Percentiles rank a stretch among this genome's conserved stretches.
Evolutionary conservation across 225 moss, liverwort and hornwort genomes (phyloP).

Genomic region (Bryoerythrophyllum caledonicum): DNA sequence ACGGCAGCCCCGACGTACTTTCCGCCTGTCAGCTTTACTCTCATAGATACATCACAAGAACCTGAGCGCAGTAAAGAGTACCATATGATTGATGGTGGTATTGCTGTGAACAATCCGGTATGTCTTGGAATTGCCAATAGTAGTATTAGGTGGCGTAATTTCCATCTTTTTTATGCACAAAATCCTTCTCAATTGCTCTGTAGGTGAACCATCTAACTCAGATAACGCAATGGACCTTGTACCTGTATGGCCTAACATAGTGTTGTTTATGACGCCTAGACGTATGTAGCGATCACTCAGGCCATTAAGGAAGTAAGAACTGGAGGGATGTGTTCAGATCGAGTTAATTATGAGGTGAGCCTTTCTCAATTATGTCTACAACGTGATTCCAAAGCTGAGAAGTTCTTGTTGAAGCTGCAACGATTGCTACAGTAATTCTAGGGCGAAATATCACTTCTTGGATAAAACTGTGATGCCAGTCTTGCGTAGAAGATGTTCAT

Average conservation of each 20-base stretch:
- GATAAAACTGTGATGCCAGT: background rate
- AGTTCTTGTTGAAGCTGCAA: constrained; percentile 3
- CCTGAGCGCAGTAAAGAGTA: constrained; percentile 31
- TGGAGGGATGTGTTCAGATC: constrained; percentile 46
- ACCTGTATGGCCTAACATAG: constrained; percentile 11
- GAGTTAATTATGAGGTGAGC: constrained; percentile 43
- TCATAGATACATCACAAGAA: constrained; percentile 38
- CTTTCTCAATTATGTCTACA: background rate
- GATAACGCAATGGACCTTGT: background rate
- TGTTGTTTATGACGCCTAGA: constrained; percentile 28
- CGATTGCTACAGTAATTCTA: no score
- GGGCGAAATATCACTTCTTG: background rate
- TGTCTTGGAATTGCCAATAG: constrained; percentile 14
- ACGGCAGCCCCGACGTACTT: constrained; percentile 75
- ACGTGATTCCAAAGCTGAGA: background rate
- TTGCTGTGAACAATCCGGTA: constrained; percentile 78
- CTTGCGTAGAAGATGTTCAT: background rate
- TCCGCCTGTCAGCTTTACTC: constrained; percentile 53
- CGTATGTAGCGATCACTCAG: constrained; percentile 63
- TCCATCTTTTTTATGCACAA: background rate
- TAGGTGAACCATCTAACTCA: constrained; percentile 1
- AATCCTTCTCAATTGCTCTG: background rate
- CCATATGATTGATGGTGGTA: constrained; percentile 66
- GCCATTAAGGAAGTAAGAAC: constrained; percentile 55
- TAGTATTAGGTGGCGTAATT: background rate